Evolutionary conservation across 306 rosid genomes (phyloP), one percentile per base, ranked within the genome.

Genomic region (Sesbania bispinosa): DNA sequence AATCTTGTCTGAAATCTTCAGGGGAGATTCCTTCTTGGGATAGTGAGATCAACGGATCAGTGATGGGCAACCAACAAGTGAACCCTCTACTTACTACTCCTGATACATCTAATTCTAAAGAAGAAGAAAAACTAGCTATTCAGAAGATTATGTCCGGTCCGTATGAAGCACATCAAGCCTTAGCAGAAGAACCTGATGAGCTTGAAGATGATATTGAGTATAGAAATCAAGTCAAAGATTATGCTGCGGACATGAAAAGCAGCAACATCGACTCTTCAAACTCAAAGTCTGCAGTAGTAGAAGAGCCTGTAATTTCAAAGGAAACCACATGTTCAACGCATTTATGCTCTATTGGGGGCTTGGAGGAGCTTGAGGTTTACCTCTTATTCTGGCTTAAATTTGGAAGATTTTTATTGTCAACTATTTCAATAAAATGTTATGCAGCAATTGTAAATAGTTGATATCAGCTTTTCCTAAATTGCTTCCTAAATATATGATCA

Each of bases 301-400:
- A 74, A 59, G 81, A 45, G 23, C 77, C 59, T 29, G 71, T 78
- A 58, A 67, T 77, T 70, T 77, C 75, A 18, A 62, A 70, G 47
- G 89, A 74, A 77, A 47, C 85, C 33, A 68, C 65, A 14, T 78
- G 52, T 73, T 64, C 80, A 10, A 16, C 79, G 51, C 36, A 50
- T 77, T 72, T 80, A 62, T 73, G 42, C 68, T 57, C 67, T 68
- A 80, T 55, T 50, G 86, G 82, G 27, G 82, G 68, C 85, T 61
- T 85, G 85, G 99, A 91, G 69, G 97, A 94, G 87, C 99, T 94
- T 58, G 99, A 94, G 99, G 99, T 57, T 73, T 54, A 61, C 71
- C 59, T 75, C 79, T 68, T 26, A 38, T 66, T 76, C 30, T 77
- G 36, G 33, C 64, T 83, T 77, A 62, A 55, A 51, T 54, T 51